Evolutionary conservation across 2,329 filamentous ascomycete genomes (phyloP).

Genomic region (Coniochaeta hoffmannii): DNA sequence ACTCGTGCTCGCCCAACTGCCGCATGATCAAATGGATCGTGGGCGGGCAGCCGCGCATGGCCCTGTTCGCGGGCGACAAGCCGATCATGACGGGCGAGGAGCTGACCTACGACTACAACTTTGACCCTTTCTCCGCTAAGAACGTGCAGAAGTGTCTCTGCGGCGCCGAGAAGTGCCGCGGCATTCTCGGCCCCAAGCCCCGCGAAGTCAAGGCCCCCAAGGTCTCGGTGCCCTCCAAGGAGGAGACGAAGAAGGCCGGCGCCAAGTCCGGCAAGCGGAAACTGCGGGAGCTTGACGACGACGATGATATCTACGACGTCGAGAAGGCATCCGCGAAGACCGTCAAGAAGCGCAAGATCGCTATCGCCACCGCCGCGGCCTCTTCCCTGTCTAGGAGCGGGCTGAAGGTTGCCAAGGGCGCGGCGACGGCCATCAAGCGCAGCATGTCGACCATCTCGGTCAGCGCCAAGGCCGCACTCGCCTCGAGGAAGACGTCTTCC

Average conservation of each 20-base stretch:
- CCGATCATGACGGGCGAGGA: slow-evolving; percentile 94
- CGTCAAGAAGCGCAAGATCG: slow-evolving; percentile 41
- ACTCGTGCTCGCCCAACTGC: slow-evolving; percentile 94
- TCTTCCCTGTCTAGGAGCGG: slow-evolving; percentile 21
- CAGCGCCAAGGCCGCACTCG: slow-evolving; percentile 22
- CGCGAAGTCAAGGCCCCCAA: slow-evolving; percentile 44
- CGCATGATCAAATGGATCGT: slow-evolving; percentile 98
- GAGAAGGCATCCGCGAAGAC: slow-evolving; percentile 15
- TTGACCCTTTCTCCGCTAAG: slow-evolving; percentile 61
- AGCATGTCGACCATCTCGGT: slow-evolving; percentile 30
- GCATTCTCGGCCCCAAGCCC: slow-evolving; percentile 54
- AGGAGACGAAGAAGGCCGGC: slow-evolving; percentile 25
- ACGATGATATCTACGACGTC: slow-evolving; percentile 19
- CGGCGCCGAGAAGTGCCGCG: slow-evolving; percentile 55
- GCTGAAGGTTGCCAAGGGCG: slow-evolving; percentile 25
- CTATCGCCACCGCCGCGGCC: slow-evolving; percentile 27
- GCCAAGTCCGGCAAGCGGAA: slow-evolving; percentile 48
- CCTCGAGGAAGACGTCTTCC: slow-evolving; percentile 11
- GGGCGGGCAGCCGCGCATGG: slow-evolving; percentile 88
- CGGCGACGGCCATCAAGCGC: slow-evolving; percentile 29
- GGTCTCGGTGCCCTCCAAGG: slow-evolving; percentile 28
- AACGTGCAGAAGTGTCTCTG: slow-evolving; percentile 62
- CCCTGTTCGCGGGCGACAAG: slow-evolving; percentile 82
- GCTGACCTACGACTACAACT: slow-evolving; percentile 86
- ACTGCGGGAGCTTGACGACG: slow-evolving; percentile 42